Evolutionary conservation across 2,329 filamentous ascomycete species (phyloP).

Genomic region (Scedosporium boydii): DNA sequence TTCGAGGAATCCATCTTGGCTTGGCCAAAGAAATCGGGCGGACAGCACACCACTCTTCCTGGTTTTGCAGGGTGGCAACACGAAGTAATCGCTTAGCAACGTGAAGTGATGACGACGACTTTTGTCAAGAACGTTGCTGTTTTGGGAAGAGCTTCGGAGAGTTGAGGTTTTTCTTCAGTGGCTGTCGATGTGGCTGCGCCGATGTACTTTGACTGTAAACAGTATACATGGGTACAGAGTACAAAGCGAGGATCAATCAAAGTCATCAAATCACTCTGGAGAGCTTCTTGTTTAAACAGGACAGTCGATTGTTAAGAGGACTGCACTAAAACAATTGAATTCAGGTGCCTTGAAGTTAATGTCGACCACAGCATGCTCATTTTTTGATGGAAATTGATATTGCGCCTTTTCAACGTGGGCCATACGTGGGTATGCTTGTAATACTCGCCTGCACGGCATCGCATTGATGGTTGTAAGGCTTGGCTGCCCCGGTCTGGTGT

Average conservation of each 20-base stretch:
- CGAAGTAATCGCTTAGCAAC: slow-evolving; percentile 3
- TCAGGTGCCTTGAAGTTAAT: neutral
- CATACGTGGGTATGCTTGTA: too few species aligned
- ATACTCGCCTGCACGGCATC: too few species aligned
- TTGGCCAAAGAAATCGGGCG: too few species aligned
- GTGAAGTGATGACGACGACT: slow-evolving; percentile 4
- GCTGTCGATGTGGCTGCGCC: neutral
- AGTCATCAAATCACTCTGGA: neutral
- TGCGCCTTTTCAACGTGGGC: too few species aligned
- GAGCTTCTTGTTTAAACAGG: neutral
- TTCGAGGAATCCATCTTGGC: too few species aligned
- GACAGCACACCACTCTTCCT: too few species aligned
- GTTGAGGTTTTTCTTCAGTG: neutral
- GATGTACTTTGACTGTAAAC: too few species aligned
- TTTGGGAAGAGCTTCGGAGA: neutral
- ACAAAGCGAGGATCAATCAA: too few species aligned
- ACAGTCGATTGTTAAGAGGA: neutral
- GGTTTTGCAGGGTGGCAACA: slow-evolving; percentile 2
- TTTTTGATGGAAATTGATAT: neutral
- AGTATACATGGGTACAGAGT: too few species aligned
- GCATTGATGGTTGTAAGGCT: too few species aligned
- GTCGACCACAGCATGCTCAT: neutral
- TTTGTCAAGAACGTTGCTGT: neutral
- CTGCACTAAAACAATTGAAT: neutral
- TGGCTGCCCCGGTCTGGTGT: too few species aligned